Evolutionary conservation across 2,329 filamentous ascomycete species (phyloP).

Genomic region (Ascochyta koolunga): DNA sequence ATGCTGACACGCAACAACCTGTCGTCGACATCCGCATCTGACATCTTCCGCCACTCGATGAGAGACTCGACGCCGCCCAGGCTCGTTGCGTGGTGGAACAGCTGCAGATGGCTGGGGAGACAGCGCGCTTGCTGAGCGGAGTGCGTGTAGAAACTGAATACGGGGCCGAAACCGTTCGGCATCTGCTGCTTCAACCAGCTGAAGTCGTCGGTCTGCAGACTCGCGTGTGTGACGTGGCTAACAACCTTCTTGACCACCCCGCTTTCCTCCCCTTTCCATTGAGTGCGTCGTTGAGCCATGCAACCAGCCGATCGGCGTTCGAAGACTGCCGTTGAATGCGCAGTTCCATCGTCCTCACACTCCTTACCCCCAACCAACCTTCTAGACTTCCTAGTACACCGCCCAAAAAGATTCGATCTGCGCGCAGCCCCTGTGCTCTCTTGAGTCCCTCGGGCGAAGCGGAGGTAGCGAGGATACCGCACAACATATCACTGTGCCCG

Average conservation of each 20-base stretch:
- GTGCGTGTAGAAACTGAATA: slow-evolving; percentile 77
- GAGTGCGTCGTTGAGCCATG: slow-evolving; percentile 68
- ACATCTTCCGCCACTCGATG: slow-evolving; percentile 96
- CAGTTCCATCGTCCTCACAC: slow-evolving; percentile 83
- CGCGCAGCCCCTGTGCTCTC: slow-evolving; percentile 58
- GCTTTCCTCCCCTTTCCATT: slow-evolving; percentile 36
- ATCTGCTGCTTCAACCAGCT: slow-evolving; percentile 84
- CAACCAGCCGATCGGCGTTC: slow-evolving; percentile 72
- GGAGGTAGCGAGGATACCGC: slow-evolving; percentile 76
- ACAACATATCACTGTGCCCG: slow-evolving; percentile 92
- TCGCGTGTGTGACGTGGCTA: slow-evolving; percentile 73
- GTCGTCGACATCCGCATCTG: slow-evolving; percentile 74
- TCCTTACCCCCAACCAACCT: slow-evolving; percentile 88
- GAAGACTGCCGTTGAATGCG: slow-evolving; percentile 77
- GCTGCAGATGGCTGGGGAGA: slow-evolving; percentile 76
- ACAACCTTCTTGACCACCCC: slow-evolving; percentile 62
- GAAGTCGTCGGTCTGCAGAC: slow-evolving; percentile 70
- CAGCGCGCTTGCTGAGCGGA: slow-evolving; percentile 65
- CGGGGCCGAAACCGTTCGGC: slow-evolving; percentile 87
- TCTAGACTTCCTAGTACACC: slow-evolving; percentile 88
- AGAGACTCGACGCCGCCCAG: slow-evolving; percentile 92
- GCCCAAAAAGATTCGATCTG: slow-evolving; percentile 79
- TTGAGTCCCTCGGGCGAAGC: slow-evolving; percentile 38
- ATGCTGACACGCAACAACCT: slow-evolving; percentile 80
- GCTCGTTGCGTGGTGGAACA: slow-evolving; percentile 96